Percentiles rank a stretch among this genome's conserved stretches.
Conservation (phyloP, 176 grass and related monocot species). For the Cymbopogon citratus region DNA sequence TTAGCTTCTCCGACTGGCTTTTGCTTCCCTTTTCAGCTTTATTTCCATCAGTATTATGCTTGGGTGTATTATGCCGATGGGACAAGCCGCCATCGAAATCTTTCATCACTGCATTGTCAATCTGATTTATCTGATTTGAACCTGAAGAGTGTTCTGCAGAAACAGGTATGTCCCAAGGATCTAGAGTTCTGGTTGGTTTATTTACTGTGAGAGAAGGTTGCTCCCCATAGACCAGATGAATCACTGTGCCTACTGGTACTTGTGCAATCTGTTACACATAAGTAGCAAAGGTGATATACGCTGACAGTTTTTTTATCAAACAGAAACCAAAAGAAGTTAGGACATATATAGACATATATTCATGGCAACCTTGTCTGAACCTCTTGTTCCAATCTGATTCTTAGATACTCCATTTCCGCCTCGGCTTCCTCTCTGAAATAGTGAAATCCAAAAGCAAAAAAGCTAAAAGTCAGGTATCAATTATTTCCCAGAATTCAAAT, state of each 20-base stretch:
- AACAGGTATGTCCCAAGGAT: constrained; percentile 79
- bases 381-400: constrained; percentile 61
- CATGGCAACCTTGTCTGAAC: constrained; percentile 53
- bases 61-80: too few species aligned
- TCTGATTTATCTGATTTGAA: not conserved
- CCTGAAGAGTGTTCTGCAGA: constrained; percentile 18
- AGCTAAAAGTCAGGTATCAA: not conserved
- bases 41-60: too few species aligned
- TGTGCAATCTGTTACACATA: constrained; percentile 46
- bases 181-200: constrained; percentile 29
- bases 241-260: constrained; percentile 78
- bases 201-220: constrained; percentile 36
- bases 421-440: constrained; percentile 59
- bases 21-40: too few species aligned
- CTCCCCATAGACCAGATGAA: constrained; percentile 75
- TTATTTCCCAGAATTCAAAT: constrained; percentile 2
- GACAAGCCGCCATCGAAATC: too few species aligned
- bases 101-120: too few species aligned
- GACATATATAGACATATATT: not conserved
- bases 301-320: too few species aligned
- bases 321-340: not conserved
- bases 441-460: not conserved
- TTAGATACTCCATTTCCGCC: constrained; percentile 61
- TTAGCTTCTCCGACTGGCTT: too few species aligned
- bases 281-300: not conserved